Base-by-base conservation (phyloP, 306 rosid species). In the Acacia melanoxylon region DNA sequence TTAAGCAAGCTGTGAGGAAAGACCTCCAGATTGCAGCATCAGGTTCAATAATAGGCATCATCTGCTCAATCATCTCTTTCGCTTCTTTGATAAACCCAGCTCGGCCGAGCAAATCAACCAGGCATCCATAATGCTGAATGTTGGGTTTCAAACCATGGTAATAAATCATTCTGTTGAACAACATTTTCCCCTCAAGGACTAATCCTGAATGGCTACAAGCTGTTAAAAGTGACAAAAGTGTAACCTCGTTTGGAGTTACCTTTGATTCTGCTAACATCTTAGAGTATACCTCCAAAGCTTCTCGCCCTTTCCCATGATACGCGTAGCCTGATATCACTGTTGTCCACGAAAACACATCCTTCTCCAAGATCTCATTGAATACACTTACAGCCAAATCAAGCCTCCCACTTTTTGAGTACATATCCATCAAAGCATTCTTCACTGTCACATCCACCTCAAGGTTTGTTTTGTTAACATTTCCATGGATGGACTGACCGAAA, bases 271-370 rank as follows among this genome's bases (percentile, higher is more conserved):
- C 80, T 42, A 79, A 54, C 73, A 67, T 74, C 49, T 44, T 9
- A 67, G 40, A 54, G 78, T 66, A 74, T 44, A 68, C 77, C 40
- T 84, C 81, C 83, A 84, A 44, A 68, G 86, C 81, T 24, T 8
- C 54, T 29, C 46, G 20, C 31, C 83, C 83, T 68, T 56, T 40
- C 68, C 81, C 78, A 29, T 78, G 83, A 69, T 46, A 78, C 9
- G 80, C 85, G 20, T 66, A 85, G 61, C 74, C 46, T 0, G 88
- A 85, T 71, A 81, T 81, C 78, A 74, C 58, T 46, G 78, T 61
- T 24, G 85, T 85, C 81, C 88, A 78, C 3, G 88, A 72, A 73
- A 78, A 78, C 62, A 81, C 56, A 68, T 81, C 83, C 77, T 73
- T 85, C 17, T 67, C 25, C 76, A 67, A 25, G 59, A 81, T 81